Base-by-base conservation (phyloP, 108 stramenopile species). In the Skeletonema potamos region DNA sequence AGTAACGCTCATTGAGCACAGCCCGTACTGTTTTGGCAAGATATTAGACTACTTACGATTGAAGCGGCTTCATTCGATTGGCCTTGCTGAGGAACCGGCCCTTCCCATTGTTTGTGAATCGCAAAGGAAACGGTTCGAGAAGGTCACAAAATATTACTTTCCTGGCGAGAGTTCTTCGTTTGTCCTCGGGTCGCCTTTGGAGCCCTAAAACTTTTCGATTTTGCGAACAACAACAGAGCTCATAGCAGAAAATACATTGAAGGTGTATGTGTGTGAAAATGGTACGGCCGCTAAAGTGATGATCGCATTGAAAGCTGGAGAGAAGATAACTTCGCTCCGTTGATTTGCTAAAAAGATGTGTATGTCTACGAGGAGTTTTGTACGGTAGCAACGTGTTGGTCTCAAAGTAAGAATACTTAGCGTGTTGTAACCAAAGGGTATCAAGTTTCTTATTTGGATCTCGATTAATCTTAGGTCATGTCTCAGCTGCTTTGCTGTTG, bases 1-100 rank as follows among this genome's bases (percentile, higher is more conserved):
- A 3, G 66, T 67, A 11, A 69, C 79, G 6, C 56, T 81, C n/a
- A 74, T 81, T 43, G 80, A 81, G 10, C 73, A 74, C 43, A 64
- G 68, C 27, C 80, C 58, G 7, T 59, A 59, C 32, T 59, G 58
- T 10, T 33, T 59, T 34, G 58, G 18, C 3, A 59, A 59, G 58
- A 59, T 59, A 30, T 24, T 59, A 17, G 58, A 59, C 20, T 34
- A 59, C 20, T 34, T 59, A 18, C 7, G 58, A 18, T 34, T 59
- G 32, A 34, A 33, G 28, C 36, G 58, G 9, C 22, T 34, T 20
- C 62, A 18, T 30, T 33, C 33, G 32, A 37, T 51, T n/a, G n/a
- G n/a, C n/a, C n/a, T n/a, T n/a, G n/a, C n/a, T n/a, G n/a, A n/a
- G n/a, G 58, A 33, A 34, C 58, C 29, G 12, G 6, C 58, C 26